Percentiles rank a stretch among this genome's conserved stretches.
Conservation (phyloP, 768 basidiomycete species). For the Tubosaeta sp. region DNA sequence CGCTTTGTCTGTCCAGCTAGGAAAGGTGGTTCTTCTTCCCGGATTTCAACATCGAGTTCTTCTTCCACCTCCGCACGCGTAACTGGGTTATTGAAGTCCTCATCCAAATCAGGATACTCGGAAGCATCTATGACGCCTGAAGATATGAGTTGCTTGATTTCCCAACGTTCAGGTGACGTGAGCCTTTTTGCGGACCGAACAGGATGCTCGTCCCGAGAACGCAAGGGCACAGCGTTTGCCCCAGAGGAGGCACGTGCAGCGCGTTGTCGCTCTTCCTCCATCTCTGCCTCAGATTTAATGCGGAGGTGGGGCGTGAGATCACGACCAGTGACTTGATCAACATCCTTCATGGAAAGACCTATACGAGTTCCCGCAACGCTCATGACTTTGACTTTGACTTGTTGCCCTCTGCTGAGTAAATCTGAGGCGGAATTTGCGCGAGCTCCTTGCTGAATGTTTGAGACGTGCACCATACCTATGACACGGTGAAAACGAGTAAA, state of each 20-base stretch:
- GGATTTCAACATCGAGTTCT: slow-evolving; percentile 94
- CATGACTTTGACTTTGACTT: slow-evolving; percentile 96
- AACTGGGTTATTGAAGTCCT: slow-evolving; percentile 73
- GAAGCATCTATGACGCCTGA: slow-evolving; percentile 89
- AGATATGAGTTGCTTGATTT: slow-evolving; percentile 97
- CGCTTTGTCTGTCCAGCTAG: slow-evolving; percentile 94
- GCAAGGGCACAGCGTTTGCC: slow-evolving; percentile 82
- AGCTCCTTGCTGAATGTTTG: slow-evolving; percentile 80
- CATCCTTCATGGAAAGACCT: slow-evolving; percentile 96
- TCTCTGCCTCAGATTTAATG: slow-evolving; percentile 90
- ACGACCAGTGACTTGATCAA: slow-evolving; percentile 83
- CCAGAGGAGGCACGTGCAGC: slow-evolving; percentile 70
- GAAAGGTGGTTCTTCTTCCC: slow-evolving; percentile 96
- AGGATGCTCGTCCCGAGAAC: slow-evolving; percentile 44
- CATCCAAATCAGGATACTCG: slow-evolving; percentile 91
- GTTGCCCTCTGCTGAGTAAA: slow-evolving; percentile 76
- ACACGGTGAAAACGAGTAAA: slow-evolving; percentile 3
- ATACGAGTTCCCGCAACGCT: slow-evolving; percentile 79
- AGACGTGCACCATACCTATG: slow-evolving; percentile 95
- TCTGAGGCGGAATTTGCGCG: slow-evolving; percentile 87
- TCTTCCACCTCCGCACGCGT: slow-evolving; percentile 88
- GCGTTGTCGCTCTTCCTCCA: slow-evolving; percentile 71
- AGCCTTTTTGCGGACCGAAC: slow-evolving; percentile 82
- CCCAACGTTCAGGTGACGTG: slow-evolving; percentile 97
- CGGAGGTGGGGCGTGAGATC: slow-evolving; percentile 94